These are phyloP conservation scores for Austropuccinia psidii DNA, from an alignment of 1,284 basidiomycete species.

Conservation along the genomic window DNA sequence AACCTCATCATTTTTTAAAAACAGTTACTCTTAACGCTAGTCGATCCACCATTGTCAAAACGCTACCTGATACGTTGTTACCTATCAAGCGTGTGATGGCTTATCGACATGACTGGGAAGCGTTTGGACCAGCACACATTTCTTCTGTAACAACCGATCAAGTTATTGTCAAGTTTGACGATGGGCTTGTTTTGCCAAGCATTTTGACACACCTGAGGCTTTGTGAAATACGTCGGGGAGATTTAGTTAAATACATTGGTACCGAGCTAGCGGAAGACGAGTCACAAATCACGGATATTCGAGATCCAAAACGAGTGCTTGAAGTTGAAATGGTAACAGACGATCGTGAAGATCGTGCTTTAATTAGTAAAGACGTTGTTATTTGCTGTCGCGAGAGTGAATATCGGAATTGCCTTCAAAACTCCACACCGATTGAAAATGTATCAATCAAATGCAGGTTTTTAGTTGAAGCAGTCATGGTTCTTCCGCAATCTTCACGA, in stretches of 20 bases:
- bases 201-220: neutral
- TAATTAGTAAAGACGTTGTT: neutral
- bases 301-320: neutral
- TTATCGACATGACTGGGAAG: constrained; percentile 2
- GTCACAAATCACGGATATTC: neutral
- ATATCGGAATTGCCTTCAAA: neutral
- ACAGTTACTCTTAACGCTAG: too few relatives aligned
- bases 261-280: constrained; percentile 1
- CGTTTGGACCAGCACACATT: neutral
- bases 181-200: neutral
- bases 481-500: neutral
- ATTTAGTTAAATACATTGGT: constrained; percentile 29
- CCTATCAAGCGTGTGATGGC: constrained; percentile 7
- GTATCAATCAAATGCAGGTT: neutral
- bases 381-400: neutral
- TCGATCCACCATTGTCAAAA: too few relatives aligned
- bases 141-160: constrained; percentile 4
- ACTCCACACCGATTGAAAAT: neutral
- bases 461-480: constrained; percentile 20
- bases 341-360: neutral
- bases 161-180: neutral
- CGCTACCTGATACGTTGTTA: neutral
- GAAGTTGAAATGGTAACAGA: neutral
- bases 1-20: too few relatives aligned
- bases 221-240: constrained; percentile 10